These are phyloP conservation scores for Ustilago esculenta DNA, from an alignment of 1,284 basidiomycete species.

Conservation along the genomic window DNA sequence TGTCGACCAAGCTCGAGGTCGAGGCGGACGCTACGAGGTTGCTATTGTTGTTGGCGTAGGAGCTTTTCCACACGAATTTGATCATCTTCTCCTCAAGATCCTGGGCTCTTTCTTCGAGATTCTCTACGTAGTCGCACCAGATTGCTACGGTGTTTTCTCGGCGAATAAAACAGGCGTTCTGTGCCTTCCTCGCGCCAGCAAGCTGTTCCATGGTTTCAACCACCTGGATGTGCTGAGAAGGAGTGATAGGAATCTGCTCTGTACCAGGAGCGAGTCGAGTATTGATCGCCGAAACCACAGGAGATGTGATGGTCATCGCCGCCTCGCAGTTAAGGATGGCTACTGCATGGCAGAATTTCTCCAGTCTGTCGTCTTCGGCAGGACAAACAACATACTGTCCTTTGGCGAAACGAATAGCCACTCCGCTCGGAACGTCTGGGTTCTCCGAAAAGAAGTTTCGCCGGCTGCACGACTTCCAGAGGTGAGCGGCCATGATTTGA, in stretches of 20 bases:
- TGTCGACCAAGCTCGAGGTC: neutral
- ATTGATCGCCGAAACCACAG: constrained; percentile 79
- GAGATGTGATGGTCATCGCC: constrained; percentile 80
- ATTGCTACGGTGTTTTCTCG: constrained; percentile 78
- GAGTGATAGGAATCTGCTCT: constrained; percentile 43
- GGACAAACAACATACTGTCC: constrained; percentile 46
- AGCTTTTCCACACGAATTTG: constrained; percentile 76
- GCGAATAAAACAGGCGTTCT: constrained; percentile 83
- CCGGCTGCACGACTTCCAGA: constrained; percentile 27
- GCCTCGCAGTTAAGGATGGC: constrained; percentile 79
- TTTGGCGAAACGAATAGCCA: constrained; percentile 48
- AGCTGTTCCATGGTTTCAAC: constrained; percentile 73
- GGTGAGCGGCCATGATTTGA: constrained; percentile 43
- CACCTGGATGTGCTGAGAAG: constrained; percentile 48
- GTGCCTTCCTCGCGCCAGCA: constrained; percentile 79
- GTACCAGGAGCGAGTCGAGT: constrained; percentile 64
- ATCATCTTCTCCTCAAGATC: constrained; percentile 82
- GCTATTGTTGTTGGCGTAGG: constrained; percentile 20
- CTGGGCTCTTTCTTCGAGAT: constrained; percentile 50
- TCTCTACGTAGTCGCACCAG: constrained; percentile 78
- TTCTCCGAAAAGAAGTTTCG: constrained; percentile 31
- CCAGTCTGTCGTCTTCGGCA: constrained; percentile 19
- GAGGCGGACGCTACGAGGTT: constrained; percentile 3
- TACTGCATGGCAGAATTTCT: constrained; percentile 70
- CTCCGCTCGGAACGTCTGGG: constrained; percentile 22